Evolutionary conservation across 768 basidiomycete species (phyloP), one percentile per base, ranked within the genome.

Genomic region (Kondoa subrosea): DNA sequence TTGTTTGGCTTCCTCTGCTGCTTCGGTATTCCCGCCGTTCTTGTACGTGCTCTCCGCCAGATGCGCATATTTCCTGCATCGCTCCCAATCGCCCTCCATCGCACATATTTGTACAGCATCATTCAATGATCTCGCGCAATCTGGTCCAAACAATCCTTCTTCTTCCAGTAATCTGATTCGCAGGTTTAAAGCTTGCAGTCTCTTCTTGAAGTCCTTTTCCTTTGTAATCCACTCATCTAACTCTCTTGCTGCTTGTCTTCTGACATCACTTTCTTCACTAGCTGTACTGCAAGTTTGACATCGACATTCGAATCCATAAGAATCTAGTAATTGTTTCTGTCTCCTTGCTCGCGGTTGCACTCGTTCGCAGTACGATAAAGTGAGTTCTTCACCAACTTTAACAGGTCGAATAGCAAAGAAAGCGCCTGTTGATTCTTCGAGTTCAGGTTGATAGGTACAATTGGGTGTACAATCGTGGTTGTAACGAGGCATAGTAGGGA

Each of bases 21-120:
- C 40, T 50, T 8, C 40, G 8, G 21, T 50, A 50, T 50, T 50
- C 40, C 40, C 40, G 40, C 40, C 40, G 8, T 21, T 8, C 40
- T 8, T 8, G 40, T 50, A 50, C 68, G 70, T 72, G 2, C 25
- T 3, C 57, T 29, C 56, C 15, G 56, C 29, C 27, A 63, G 29
- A 16, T 32, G 15, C 3, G 61, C 61, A 17, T 32, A 63, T 17
- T 32, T 21, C 29, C 61, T 63, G 3, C 29, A 21, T 12, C 21
- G 61, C 17, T 31, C 61, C 16, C 27, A 16, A 21, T 63, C 26
- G 4, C 30, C 30, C 12, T 17, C n/a, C 61, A 27, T 27, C 3
- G 61, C 61, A 32, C 61, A 30, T 27, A 63, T 30, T 31, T 63
- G 61, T 3, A 32, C 30, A 16, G 61, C 61, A 33, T 63, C 61